Evolutionary conservation across 805 yeast species (phyloP).

Genomic region (Trichomonascus vanleenenianus): DNA sequence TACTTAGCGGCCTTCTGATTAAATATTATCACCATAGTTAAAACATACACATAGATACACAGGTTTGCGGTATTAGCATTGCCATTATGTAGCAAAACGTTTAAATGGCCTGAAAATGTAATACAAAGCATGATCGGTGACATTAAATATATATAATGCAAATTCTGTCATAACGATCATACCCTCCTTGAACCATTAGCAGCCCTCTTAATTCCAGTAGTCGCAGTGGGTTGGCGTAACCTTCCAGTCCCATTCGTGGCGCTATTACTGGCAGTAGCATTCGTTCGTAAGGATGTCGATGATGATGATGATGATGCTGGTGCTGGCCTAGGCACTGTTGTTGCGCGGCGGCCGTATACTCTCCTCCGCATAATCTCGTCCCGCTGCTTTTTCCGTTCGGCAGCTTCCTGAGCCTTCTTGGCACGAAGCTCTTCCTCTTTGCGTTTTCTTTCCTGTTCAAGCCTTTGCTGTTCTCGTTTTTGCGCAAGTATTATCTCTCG

Average conservation of each 20-base stretch:
- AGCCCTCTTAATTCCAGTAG: too few species aligned
- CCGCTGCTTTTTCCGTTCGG: slow-evolving; percentile 9
- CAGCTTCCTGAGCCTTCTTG: slow-evolving; percentile 7
- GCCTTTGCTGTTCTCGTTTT: slow-evolving; percentile 13
- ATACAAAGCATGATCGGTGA: neutral
- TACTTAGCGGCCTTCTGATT: too few species aligned
- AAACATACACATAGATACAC: too few species aligned
- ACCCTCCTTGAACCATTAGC: too few species aligned
- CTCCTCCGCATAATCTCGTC: slow-evolving; percentile 13
- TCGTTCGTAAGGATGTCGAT: neutral
- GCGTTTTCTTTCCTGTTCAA: slow-evolving; percentile 7
- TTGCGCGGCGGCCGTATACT: slow-evolving; percentile 13
- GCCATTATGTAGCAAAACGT: too few species aligned
- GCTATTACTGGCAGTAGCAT: neutral
- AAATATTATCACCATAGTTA: too few species aligned
- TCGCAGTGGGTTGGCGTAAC: too few species aligned
- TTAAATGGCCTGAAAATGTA: too few species aligned
- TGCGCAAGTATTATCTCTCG: slow-evolving; percentile 11
- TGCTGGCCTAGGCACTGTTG: neutral
- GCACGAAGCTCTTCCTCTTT: slow-evolving; percentile 7
- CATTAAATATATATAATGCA: too few species aligned
- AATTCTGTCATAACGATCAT: too few species aligned
- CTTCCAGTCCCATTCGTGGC: neutral
- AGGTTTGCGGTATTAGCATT: too few species aligned
- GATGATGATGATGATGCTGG: neutral